phyloP scores from a whole-genome alignment of 2,329 filamentous ascomycete genomes.

The Parasarocladium wereldwijsianum region DNA sequence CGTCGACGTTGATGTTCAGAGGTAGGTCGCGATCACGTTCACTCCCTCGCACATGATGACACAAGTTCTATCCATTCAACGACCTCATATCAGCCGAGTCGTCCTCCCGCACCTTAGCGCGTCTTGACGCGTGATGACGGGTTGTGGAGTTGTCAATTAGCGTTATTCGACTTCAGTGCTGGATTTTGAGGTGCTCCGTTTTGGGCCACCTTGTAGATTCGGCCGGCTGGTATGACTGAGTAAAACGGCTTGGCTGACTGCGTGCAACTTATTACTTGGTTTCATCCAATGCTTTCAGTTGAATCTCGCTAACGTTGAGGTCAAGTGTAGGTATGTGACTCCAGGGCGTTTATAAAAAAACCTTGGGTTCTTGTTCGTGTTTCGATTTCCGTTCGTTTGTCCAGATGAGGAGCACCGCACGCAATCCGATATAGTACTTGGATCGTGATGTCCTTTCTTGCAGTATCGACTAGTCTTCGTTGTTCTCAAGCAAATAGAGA shows the following conservation, averaged over 20 bases:
- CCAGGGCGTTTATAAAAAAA: too few relatives aligned
- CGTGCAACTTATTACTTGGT: too few relatives aligned
- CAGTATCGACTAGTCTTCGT: too few relatives aligned
- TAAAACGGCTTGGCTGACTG: constrained; percentile 58
- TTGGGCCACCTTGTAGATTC: constrained; percentile 24
- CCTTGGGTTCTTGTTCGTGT: too few relatives aligned
- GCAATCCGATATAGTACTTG: too few relatives aligned
- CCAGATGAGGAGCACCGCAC: too few relatives aligned
- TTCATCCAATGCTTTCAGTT: too few relatives aligned
- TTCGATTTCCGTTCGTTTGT: too few relatives aligned
- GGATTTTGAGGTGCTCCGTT: constrained; percentile 36
- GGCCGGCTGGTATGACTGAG: constrained; percentile 51
- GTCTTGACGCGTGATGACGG: constrained; percentile 37
- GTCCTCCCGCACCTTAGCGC: constrained; percentile 57
- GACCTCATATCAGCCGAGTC: constrained; percentile 52
- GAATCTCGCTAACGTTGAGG: constrained; percentile 1
- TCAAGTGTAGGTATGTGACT: too few relatives aligned
- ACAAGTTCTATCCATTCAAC: constrained; percentile 64
- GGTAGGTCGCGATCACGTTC: background rate
- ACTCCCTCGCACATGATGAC: constrained; percentile 18
- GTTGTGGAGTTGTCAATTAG: constrained; percentile 56
- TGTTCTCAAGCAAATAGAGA: too few relatives aligned
- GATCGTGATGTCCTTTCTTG: too few relatives aligned
- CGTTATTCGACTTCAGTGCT: constrained; percentile 48
- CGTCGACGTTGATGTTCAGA: background rate